Percentiles rank a stretch among this genome's conserved stretches.
These are phyloP conservation scores for Vanrija humicola DNA, from an alignment of 1,284 basidiomycete species.

Conservation along the genomic window DNA sequence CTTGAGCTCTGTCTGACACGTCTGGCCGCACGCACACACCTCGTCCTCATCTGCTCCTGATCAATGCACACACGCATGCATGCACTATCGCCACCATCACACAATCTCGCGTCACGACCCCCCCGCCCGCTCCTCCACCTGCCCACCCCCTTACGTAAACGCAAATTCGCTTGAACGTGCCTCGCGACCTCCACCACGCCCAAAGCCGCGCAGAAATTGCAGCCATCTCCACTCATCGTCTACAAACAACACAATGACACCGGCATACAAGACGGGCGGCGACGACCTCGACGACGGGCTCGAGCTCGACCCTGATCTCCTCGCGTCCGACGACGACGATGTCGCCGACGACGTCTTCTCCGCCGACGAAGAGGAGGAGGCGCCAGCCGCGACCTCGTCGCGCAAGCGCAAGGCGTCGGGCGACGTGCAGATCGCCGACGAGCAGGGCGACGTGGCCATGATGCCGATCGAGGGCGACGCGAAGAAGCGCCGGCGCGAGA, in stretches of 20 bases:
- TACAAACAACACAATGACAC: neutral
- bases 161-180: too few relatives aligned
- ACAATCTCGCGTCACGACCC: too few relatives aligned
- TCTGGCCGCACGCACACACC: too few relatives aligned
- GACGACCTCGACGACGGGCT: conserved; percentile 46
- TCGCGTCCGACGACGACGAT: conserved; percentile 18
- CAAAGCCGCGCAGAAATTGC: too few relatives aligned
- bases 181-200: too few relatives aligned
- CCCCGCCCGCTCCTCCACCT: too few relatives aligned
- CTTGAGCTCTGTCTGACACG: too few relatives aligned
- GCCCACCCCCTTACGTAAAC: too few relatives aligned
- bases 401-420: conserved; percentile 7
- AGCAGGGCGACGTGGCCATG: conserved; percentile 11
- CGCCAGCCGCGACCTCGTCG: neutral
- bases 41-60: too few relatives aligned
- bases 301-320: conserved; percentile 31
- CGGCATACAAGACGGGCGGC: conserved; percentile 21
- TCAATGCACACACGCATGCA: too few relatives aligned
- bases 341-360: conserved; percentile 6
- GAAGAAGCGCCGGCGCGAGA: conserved; percentile 17
- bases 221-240: too few relatives aligned
- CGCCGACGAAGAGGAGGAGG: conserved; percentile 16
- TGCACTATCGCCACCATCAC: too few relatives aligned
- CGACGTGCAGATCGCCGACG: conserved; percentile 4
- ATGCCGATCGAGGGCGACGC: conserved; percentile 10